phyloP scores from a whole-genome alignment of 164 flowering plant species.

The Umbilicus rupestris region DNA sequence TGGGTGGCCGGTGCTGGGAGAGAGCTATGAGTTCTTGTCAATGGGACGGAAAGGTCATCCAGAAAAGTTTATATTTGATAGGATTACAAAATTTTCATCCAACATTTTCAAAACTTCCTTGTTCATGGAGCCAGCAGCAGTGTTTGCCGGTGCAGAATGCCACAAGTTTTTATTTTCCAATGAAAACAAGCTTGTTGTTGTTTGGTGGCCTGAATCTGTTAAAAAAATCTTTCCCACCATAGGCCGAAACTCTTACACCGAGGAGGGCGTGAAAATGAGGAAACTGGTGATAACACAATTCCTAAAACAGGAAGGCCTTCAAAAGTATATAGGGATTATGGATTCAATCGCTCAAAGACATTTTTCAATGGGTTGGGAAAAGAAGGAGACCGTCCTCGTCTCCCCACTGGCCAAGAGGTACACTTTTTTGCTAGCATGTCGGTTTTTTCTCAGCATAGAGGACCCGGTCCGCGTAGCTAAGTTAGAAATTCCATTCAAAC shows the following conservation, averaged over 20 bases:
- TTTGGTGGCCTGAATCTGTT: constrained; percentile 22
- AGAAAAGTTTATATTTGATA: constrained; percentile 13
- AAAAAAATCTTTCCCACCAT: constrained; percentile 8
- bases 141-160: constrained; percentile 18
- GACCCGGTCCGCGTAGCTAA: background rate
- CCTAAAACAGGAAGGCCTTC: constrained; percentile 6
- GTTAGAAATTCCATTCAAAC: background rate
- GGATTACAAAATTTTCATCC: constrained; percentile 11
- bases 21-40: constrained; percentile 8
- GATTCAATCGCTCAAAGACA: constrained; percentile 11
- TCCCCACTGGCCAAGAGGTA: constrained; percentile 8
- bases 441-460: background rate
- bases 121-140: constrained; percentile 1
- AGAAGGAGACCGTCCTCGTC: background rate
- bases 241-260: background rate
- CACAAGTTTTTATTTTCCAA: constrained; percentile 26
- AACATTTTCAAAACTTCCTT: constrained; percentile 12
- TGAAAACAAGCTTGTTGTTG: constrained; percentile 16
- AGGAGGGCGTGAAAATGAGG: constrained; percentile 14
- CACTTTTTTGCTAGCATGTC: constrained; percentile 6
- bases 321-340: constrained; percentile 8
- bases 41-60: constrained; percentile 10
- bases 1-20: constrained; percentile 11
- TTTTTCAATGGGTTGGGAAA: background rate
- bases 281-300: background rate